Conservation (phyloP, 176 grass and related monocot species). For the Bromus sterilis region DNA sequence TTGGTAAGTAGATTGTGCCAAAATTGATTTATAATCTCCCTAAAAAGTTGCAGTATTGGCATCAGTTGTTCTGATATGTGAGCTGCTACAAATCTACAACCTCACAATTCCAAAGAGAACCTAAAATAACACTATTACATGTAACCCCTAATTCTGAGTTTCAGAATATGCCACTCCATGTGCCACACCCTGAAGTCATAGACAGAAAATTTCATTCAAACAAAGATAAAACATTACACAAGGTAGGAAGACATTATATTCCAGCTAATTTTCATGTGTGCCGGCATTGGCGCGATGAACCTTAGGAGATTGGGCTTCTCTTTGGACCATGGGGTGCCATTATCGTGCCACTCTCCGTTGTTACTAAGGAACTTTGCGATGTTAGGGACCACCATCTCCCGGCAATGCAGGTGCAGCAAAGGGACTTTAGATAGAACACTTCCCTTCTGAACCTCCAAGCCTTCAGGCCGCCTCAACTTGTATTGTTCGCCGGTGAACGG, state of each 20-base stretch:
- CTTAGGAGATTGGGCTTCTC: constrained; percentile 55
- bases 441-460: constrained; percentile 73
- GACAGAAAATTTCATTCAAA: neutral
- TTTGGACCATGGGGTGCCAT: constrained; percentile 38
- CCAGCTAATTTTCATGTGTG: constrained; percentile 84
- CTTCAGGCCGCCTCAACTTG: constrained; percentile 62
- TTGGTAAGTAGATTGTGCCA: neutral
- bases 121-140: neutral
- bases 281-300: constrained; percentile 53
- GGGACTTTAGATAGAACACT: constrained; percentile 80
- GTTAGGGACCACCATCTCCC: constrained; percentile 88
- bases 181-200: too few species aligned
- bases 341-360: constrained; percentile 43
- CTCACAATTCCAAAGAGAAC: neutral
- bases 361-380: constrained; percentile 54
- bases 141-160: neutral
- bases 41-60: neutral
- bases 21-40: neutral
- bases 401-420: constrained; percentile 77
- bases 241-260: constrained; percentile 81
- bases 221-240: constrained; percentile 19
- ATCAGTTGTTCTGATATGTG: neutral
- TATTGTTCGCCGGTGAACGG: constrained; percentile 55
- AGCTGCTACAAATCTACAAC: neutral
- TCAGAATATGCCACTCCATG: neutral